These are phyloP conservation scores for Kalaharituber pfeilii DNA, from an alignment of 2,329 filamentous ascomycete species.

Conservation along the genomic window DNA sequence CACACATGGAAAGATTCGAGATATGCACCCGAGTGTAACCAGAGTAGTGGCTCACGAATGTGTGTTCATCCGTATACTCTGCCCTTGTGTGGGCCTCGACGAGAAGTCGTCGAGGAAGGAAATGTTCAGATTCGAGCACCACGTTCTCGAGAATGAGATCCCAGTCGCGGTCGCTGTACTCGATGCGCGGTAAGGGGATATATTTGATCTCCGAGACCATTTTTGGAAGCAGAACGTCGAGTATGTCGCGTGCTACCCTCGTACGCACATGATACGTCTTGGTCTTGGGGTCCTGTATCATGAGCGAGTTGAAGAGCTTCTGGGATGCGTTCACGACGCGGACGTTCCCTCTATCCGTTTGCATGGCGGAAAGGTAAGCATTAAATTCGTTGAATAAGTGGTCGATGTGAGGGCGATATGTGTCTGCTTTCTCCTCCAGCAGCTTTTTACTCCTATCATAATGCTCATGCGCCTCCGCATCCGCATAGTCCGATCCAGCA, in stretches of 20 bases:
- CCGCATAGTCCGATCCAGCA: conserved; percentile 14
- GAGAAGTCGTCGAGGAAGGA: conserved; percentile 14
- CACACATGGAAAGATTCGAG: conserved; percentile 12
- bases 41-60: conserved; percentile 9
- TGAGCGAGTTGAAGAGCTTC: conserved; percentile 18
- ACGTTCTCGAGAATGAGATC: conserved; percentile 19
- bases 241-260: conserved; percentile 13
- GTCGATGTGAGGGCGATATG: conserved; percentile 14
- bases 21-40: conserved; percentile 11
- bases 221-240: conserved; percentile 16
- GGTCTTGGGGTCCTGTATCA: conserved; percentile 8
- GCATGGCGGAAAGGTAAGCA: conserved; percentile 10
- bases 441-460: conserved; percentile 16
- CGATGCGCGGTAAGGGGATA: conserved; percentile 17
- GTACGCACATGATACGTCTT: background rate
- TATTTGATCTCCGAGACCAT: conserved; percentile 16
- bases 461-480: conserved; percentile 14
- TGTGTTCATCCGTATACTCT: conserved; percentile 5
- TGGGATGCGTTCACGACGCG: conserved; percentile 12
- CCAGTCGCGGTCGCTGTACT: conserved; percentile 18
- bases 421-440: conserved; percentile 10
- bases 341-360: conserved; percentile 11
- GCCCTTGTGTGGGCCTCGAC: conserved; percentile 14
- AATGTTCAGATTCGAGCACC: conserved; percentile 18
- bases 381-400: conserved; percentile 13